phyloP scores from a whole-genome alignment of 257 asterid species.

The Gentiana dahurica region DNA sequence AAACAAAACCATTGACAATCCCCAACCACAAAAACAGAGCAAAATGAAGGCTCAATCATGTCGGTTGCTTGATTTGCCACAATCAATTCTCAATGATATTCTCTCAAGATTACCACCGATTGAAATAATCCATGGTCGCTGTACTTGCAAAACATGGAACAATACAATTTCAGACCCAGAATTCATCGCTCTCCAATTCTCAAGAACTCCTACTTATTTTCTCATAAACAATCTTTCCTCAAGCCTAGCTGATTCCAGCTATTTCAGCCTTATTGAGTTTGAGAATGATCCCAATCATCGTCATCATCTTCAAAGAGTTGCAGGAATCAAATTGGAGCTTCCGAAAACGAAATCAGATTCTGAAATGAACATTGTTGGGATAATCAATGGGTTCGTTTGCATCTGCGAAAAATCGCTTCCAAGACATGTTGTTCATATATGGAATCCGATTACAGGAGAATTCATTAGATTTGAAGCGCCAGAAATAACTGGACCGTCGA shows the following conservation, averaged over 20 bases:
- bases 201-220: slow-evolving; percentile 20
- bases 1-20: too few species aligned
- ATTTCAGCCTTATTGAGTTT: slow-evolving; percentile 17
- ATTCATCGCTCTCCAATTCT: slow-evolving; percentile 19
- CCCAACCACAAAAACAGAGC: too few species aligned
- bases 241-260: background rate
- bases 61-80: too few species aligned
- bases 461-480: slow-evolving; percentile 20
- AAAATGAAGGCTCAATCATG: too few species aligned
- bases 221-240: slow-evolving; percentile 19
- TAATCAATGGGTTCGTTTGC: slow-evolving; percentile 27
- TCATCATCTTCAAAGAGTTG: slow-evolving; percentile 6
- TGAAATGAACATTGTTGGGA: slow-evolving; percentile 15
- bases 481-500: slow-evolving; percentile 1
- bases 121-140: slow-evolving; percentile 15
- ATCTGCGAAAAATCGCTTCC: slow-evolving; percentile 5
- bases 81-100: slow-evolving; percentile 16
- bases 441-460: slow-evolving; percentile 40
- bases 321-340: slow-evolving; percentile 12
- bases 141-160: slow-evolving; percentile 28
- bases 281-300: slow-evolving; percentile 7
- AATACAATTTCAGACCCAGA: slow-evolving; percentile 16
- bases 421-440: slow-evolving; percentile 19
- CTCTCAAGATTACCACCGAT: slow-evolving; percentile 31
- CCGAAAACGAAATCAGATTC: background rate